phyloP scores from a whole-genome alignment of 176 grass and related monocot genomes.

The Puccinellia tenuiflora region DNA sequence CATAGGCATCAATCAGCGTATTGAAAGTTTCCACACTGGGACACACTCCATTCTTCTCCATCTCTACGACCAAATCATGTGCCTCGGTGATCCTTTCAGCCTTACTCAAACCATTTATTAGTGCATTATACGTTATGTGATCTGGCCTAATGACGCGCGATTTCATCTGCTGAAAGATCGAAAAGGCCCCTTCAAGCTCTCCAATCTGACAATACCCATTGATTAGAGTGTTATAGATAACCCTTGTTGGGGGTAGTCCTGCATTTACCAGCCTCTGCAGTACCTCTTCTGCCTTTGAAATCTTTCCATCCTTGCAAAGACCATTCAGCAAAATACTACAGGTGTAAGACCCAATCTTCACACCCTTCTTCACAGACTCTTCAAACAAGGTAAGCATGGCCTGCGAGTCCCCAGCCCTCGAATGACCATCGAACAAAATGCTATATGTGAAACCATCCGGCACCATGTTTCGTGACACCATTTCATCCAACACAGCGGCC shows the following conservation, averaged over 20 bases:
- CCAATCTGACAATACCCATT: conserved; percentile 53
- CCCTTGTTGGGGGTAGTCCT: conserved; percentile 41
- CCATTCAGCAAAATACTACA: conserved; percentile 63
- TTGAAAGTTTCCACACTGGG: conserved; percentile 47
- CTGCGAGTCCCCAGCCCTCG: conserved; percentile 22
- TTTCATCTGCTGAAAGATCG: conserved; percentile 38
- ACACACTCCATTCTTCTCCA: conserved; percentile 39
- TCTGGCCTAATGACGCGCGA: conserved; percentile 30
- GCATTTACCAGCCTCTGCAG: conserved; percentile 24
- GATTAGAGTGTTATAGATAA: conserved; percentile 57
- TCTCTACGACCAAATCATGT: conserved; percentile 44
- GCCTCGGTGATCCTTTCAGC: conserved; percentile 33
- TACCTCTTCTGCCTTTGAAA: conserved; percentile 45
- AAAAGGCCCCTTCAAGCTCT: conserved; percentile 41
- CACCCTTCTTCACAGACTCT: conserved; percentile 45
- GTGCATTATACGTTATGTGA: conserved; percentile 54
- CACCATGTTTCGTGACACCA: conserved; percentile 22
- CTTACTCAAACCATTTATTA: conserved; percentile 62
- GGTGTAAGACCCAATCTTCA: conserved; percentile 46
- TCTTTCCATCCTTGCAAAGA: conserved; percentile 52
- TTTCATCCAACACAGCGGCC: conserved; percentile 41
- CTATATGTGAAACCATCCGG: conserved; percentile 55
- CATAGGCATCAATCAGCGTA: conserved; percentile 49
- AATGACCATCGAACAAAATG: conserved; percentile 54
- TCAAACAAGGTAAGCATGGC: conserved; percentile 48